Evolutionary conservation across 306 rosid species (phyloP).

Genomic region (Lathyrus sativus): DNA sequence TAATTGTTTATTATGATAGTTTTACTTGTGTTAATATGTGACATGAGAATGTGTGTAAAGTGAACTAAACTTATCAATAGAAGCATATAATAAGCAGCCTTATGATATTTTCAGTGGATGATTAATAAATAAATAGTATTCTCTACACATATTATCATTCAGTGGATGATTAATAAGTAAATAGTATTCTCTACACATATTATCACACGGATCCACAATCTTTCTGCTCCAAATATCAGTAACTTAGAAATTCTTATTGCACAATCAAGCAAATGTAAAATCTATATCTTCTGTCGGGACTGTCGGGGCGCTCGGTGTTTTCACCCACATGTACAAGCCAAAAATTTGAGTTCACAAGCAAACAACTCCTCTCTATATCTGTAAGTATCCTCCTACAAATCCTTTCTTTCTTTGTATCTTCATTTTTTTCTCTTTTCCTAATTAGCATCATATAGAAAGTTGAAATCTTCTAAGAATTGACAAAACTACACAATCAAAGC

Average conservation of each 20-base stretch:
- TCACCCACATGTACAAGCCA: constrained; percentile 35
- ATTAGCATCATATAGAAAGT: constrained; percentile 26
- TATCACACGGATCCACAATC: neutral
- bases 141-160: neutral
- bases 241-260: neutral
- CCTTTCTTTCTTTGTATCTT: neutral
- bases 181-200: neutral
- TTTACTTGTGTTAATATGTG: constrained; percentile 48
- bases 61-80: constrained; percentile 34
- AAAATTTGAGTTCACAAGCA: constrained; percentile 42
- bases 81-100: constrained; percentile 28
- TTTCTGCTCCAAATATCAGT: neutral
- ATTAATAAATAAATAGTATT: neutral
- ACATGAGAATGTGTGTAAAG: constrained; percentile 45
- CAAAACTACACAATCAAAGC: constrained; percentile 50
- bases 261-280: constrained; percentile 30
- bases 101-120: constrained; percentile 5
- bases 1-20: constrained; percentile 46
- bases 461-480: constrained; percentile 39
- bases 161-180: neutral
- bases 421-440: neutral
- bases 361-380: constrained; percentile 36
- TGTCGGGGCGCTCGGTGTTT: constrained; percentile 9
- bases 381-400: constrained; percentile 5
- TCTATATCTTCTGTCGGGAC: constrained; percentile 15